Conservation (phyloP, 176 grass and related monocot species). For the Oryza meyeriana region DNA sequence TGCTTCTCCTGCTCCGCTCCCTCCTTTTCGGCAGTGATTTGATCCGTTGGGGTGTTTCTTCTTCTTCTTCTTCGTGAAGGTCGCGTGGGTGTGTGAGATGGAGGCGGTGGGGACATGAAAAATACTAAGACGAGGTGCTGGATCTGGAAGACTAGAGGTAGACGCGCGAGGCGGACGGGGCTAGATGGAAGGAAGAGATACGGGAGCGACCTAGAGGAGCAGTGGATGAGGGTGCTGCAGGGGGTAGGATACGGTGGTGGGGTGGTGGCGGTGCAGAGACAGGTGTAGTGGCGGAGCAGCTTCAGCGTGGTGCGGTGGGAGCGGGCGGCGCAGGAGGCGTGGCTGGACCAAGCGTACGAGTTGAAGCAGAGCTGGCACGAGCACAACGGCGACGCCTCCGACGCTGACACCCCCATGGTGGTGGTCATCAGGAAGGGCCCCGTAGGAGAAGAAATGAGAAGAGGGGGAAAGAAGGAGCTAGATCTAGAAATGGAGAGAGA, state of each 20-base stretch:
- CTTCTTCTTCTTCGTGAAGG: too few species aligned
- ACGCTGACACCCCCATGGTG: constrained; percentile 35
- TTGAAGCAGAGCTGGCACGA: constrained; percentile 50
- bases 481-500: too few species aligned
- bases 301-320: constrained; percentile 41
- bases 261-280: neutral
- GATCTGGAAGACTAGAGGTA: too few species aligned
- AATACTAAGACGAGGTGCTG: too few species aligned
- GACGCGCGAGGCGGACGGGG: too few species aligned
- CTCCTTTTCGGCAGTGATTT: too few species aligned
- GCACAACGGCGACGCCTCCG: constrained; percentile 40
- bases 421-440: constrained; percentile 16
- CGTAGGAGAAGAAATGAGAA: too few species aligned
- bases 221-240: constrained; percentile 29
- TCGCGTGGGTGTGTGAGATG: too few species aligned
- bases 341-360: constrained; percentile 66
- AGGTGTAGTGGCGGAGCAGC: constrained; percentile 33
- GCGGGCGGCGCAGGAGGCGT: constrained; percentile 51
- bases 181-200: neutral
- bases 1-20: too few species aligned
- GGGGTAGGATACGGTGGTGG: neutral
- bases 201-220: constrained; percentile 21
- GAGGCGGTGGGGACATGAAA: too few species aligned
- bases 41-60: too few species aligned
- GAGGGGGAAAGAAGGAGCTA: too few species aligned